Evolutionary conservation across 2,329 filamentous ascomycete species (phyloP).

Genomic region (Ascochyta pisi): DNA sequence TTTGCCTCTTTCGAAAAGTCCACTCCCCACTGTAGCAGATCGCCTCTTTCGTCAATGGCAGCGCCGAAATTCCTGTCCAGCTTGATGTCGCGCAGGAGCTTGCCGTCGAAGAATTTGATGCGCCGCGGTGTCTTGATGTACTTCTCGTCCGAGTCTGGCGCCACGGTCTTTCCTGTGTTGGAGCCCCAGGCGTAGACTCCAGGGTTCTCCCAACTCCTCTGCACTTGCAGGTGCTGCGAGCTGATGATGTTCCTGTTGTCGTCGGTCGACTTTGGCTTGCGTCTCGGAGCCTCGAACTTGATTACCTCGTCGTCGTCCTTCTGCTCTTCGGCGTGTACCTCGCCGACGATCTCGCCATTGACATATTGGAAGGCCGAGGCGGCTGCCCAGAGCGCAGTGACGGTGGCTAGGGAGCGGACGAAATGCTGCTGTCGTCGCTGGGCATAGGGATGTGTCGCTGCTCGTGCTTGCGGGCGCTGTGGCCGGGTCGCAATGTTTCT

Average conservation of each 20-base stretch:
- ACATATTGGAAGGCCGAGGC: constrained; percentile 55
- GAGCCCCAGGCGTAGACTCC: constrained; percentile 95
- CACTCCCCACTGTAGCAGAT: constrained; percentile 89
- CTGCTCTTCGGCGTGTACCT: constrained; percentile 58
- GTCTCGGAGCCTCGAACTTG: constrained; percentile 71
- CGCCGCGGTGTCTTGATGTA: constrained; percentile 81
- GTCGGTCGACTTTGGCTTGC: constrained; percentile 65
- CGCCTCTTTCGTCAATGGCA: constrained; percentile 85
- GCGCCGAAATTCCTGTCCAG: constrained; percentile 82
- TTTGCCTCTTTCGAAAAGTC: constrained; percentile 72
- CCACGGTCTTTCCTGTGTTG: constrained; percentile 83
- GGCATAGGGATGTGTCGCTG: constrained; percentile 49
- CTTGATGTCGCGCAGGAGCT: constrained; percentile 85
- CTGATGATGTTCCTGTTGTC: constrained; percentile 78
- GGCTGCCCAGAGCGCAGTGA: constrained; percentile 53
- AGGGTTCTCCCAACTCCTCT: constrained; percentile 79
- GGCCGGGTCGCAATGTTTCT: constrained; percentile 34
- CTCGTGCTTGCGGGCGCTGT: constrained; percentile 29
- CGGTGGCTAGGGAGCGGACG: constrained; percentile 51
- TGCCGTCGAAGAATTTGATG: constrained; percentile 82
- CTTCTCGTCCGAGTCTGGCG: constrained; percentile 78
- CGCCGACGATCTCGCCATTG: constrained; percentile 48
- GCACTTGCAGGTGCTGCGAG: constrained; percentile 86
- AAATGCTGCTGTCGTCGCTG: constrained; percentile 56
- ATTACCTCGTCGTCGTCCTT: constrained; percentile 61